Percentiles rank a stretch among this genome's conserved stretches.
These are phyloP conservation scores for Prorocentrum cordatum DNA, from an alignment of 169 alveolate genomes.

Conservation along the genomic window DNA sequence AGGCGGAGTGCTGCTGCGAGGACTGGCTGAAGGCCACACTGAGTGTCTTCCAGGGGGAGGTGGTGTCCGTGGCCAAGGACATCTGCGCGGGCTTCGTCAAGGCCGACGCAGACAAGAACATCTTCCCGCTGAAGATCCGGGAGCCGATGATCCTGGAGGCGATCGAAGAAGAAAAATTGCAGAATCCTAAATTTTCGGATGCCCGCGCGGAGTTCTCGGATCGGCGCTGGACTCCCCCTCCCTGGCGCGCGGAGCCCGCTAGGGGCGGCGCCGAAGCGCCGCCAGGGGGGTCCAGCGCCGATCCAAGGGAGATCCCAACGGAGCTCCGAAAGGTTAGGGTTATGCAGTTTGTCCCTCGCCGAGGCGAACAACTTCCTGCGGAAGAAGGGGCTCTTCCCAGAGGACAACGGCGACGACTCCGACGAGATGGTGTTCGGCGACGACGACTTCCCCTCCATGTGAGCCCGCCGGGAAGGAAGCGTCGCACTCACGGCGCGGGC, in stretches of 20 bases:
- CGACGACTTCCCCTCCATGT: constrained; percentile 63
- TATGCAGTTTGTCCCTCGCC: no score
- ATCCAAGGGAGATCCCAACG: no score
- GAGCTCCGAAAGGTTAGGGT: no score
- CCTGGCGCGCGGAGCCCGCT: no score
- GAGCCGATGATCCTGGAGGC: constrained; percentile 54
- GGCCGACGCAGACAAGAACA: constrained; percentile 23
- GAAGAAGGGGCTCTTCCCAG: constrained; percentile 63
- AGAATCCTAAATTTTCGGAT: no score
- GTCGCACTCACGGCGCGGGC: no score
- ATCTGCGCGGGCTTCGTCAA: neutral
- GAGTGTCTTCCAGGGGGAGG: neutral
- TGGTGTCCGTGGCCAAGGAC: neutral
- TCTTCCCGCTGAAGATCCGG: constrained; percentile 69
- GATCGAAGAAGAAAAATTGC: no score
- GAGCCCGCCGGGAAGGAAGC: no score
- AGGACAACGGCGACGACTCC: constrained; percentile 38
- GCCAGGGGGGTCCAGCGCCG: no score
- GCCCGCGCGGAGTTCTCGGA: no score
- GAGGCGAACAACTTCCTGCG: constrained; percentile 65
- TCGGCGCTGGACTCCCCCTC: no score
- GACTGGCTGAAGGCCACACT: neutral
- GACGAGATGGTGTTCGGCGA: constrained; percentile 68
- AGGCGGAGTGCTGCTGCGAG: neutral
- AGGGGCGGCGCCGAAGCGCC: no score